Base-by-base conservation (phyloP, 2,329 filamentous ascomycete species). In the Saccharata proteae region DNA sequence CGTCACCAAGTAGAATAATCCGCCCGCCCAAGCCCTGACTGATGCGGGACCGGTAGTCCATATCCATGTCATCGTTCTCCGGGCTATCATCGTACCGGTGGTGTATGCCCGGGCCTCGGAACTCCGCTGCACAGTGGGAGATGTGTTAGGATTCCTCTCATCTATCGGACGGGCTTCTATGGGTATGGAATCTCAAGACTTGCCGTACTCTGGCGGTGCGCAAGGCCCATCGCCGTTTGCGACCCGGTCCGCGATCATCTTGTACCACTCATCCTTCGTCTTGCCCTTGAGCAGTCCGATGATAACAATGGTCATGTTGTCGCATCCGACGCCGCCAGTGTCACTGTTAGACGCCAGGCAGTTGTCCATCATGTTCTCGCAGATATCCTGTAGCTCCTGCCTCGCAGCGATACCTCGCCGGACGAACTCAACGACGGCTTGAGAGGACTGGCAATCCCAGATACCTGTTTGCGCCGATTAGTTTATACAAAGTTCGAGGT, bases 341-440 rank as follows among this genome's bases (percentile, higher is more conserved):
- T 98, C 90, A 44, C 86, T 93, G 71, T 93, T 96, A 39, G 86
- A 93, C 23, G 90, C 86, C 43, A 98, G 69, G 55, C 90, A 98
- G 65, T 96, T 98, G 67, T 98, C 88, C 90, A 98, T 98, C 84
- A 98, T 93, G 65, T 98, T 98, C 63, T 98, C 90, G 59, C 88
- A 96, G 49, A 98, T 96, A 55, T 82, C 81, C 34, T 86, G 77
- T 30, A 98, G 72, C 29, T 92, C 81, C 62, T 98, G 90, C 67
- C 93, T 93, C 30, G 86, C 86, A 29, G 85, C 88, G 56, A 98
- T 93, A 35, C 90, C 90, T 52, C 90, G 80, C 55, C 90, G 75
- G 42, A 96, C 90, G 54, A 98, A 98, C 59, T 98, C 90, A 45
- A 96, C 67, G 19, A 98, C 90, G 22, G 88, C 83, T 65, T 98